A percentile compares a stretch with the other conserved stretches of the same genome.
Conservation (phyloP, 495 filamentous ascomycete species). For the Daldinia grandis region DNA sequence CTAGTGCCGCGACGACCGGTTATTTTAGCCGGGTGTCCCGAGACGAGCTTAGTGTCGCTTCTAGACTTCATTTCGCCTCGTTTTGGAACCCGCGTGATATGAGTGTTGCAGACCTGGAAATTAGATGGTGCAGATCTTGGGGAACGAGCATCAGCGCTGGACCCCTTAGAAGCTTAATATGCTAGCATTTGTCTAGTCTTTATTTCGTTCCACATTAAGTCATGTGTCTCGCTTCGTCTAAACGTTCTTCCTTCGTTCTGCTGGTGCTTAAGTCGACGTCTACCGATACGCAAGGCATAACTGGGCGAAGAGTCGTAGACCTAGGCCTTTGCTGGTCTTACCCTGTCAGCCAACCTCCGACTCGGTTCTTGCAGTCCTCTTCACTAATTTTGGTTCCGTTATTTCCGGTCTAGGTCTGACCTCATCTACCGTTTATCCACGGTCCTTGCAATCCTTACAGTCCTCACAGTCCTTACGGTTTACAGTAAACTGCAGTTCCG, state of each 20-base stretch:
- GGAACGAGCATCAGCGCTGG: conserved; percentile 3
- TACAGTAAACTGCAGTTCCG: conserved; percentile 22
- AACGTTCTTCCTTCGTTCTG: conserved; percentile 22
- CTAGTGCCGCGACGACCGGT: conserved; percentile 33
- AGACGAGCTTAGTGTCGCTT: conserved; percentile 37
- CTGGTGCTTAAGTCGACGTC: conserved; percentile 38
- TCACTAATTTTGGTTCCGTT: conserved; percentile 23
- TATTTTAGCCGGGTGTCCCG: conserved; percentile 33
- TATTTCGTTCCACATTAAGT: conserved; percentile 36
- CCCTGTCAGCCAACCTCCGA: conserved; percentile 22
- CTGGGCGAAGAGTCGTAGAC: conserved; percentile 9
- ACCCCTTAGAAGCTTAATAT: conserved; percentile 30
- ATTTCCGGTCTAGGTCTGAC: conserved; percentile 28
- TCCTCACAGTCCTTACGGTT: too few species aligned
- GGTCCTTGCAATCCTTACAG: conserved; percentile 1
- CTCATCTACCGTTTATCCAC: conserved; percentile 30
- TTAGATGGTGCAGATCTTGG: conserved; percentile 33
- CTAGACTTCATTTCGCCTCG: conserved; percentile 35
- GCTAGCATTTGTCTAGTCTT: conserved; percentile 26
- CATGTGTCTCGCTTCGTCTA: conserved; percentile 36
- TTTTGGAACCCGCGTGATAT: conserved; percentile 27
- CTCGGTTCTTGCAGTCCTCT: conserved; percentile 18
- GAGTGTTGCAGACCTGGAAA: conserved; percentile 18
- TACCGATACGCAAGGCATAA: conserved; percentile 26
- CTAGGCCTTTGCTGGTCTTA: conserved; percentile 27